phyloP scores from a whole-genome alignment of 371 early-diverging fungal genomes.

The Rhizomucor pusillus region DNA sequence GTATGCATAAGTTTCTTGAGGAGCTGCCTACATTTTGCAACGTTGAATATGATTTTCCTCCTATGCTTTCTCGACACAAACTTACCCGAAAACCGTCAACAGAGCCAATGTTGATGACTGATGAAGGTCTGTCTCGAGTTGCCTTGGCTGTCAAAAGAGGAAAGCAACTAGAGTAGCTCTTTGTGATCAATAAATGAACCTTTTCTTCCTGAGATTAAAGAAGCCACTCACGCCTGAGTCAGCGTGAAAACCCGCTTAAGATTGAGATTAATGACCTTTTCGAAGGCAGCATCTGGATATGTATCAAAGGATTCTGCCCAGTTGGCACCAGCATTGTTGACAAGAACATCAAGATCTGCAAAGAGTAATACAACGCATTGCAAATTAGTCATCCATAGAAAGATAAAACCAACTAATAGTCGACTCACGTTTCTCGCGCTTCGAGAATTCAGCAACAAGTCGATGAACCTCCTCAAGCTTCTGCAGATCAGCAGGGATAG shows the following conservation, averaged over 20 bases:
- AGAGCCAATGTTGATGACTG: conserved; percentile 65
- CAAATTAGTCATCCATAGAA: too few species aligned
- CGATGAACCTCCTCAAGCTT: conserved; percentile 52
- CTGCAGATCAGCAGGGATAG: conserved; percentile 78
- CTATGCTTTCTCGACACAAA: background rate
- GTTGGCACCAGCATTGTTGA: conserved; percentile 83
- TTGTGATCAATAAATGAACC: background rate
- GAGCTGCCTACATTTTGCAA: conserved; percentile 25
- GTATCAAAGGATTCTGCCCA: conserved; percentile 55
- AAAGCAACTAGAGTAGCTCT: conserved; percentile 42
- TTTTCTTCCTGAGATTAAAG: background rate
- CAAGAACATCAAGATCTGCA: conserved; percentile 73
- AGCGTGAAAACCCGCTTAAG: conserved; percentile 80
- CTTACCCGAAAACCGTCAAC: conserved; percentile 58
- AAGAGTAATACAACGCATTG: background rate
- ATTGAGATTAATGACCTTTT: conserved; percentile 83
- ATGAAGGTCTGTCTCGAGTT: conserved; percentile 33
- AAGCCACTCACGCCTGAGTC: conserved; percentile 63
- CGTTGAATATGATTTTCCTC: too few species aligned
- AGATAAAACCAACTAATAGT: too few species aligned
- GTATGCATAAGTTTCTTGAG: conserved; percentile 64
- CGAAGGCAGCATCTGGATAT: conserved; percentile 65
- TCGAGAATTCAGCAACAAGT: conserved; percentile 54
- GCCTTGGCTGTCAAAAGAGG: conserved; percentile 70
- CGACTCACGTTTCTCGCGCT: conserved; percentile 58